Conservation (phyloP, 768 basidiomycete genomes). For the Tylopilus sp. region DNA sequence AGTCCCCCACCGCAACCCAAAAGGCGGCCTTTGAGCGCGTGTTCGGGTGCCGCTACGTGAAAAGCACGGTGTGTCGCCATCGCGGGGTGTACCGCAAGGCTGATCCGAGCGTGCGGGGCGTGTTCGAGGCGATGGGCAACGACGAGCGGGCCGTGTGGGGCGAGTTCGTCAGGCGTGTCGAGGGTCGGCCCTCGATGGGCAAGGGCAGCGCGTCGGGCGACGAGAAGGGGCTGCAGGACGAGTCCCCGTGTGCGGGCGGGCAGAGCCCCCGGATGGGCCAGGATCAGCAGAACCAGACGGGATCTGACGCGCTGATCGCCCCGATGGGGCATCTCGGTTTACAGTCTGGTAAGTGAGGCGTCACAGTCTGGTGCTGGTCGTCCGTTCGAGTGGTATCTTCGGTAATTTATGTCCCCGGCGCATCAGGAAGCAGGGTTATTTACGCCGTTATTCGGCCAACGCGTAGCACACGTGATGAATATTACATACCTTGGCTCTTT, state of each 20-base stretch:
- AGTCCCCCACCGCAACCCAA: constrained; percentile 50
- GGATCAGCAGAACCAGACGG: constrained; percentile 19
- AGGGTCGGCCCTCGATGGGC: constrained; percentile 42
- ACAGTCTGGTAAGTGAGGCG: constrained; percentile 15
- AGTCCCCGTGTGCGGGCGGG: constrained; percentile 1
- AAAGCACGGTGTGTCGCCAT: constrained; percentile 70
- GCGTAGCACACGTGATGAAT: constrained; percentile 7
- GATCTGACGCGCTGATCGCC: constrained; percentile 15
- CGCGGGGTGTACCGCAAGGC: constrained; percentile 67
- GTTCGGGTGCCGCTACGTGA: constrained; percentile 69
- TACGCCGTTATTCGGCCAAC: background rate
- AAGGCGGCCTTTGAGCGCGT: constrained; percentile 67
- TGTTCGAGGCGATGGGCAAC: constrained; percentile 53
- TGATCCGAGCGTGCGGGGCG: constrained; percentile 40
- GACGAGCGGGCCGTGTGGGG: constrained; percentile 63
- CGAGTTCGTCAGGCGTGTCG: constrained; percentile 62
- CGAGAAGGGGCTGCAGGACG: constrained; percentile 22
- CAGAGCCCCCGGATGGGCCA: constrained; percentile 7
- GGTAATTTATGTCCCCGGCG: constrained; percentile 17
- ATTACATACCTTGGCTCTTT: too few relatives aligned
- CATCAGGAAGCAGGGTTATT: background rate
- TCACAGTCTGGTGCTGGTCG: background rate
- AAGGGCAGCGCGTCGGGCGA: constrained; percentile 25
- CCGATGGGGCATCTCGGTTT: constrained; percentile 19
- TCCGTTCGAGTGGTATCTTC: background rate